Percentiles rank a stretch among this genome's conserved stretches.
phyloP scores from a whole-genome alignment of 2,329 filamentous ascomycete genomes.

The Fusarium palustre region DNA sequence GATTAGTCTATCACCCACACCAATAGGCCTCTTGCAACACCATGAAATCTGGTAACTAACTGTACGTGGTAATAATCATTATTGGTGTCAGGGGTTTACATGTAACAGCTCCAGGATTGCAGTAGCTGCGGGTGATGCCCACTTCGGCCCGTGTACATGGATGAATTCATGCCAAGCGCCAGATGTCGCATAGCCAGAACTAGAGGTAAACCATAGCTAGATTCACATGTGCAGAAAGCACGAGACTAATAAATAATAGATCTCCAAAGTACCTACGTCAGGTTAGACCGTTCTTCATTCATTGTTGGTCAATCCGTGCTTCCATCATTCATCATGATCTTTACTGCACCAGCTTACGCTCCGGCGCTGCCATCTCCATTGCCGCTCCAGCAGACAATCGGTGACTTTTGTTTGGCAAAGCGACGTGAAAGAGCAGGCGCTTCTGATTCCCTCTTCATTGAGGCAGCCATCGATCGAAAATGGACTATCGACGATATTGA shows the following conservation, averaged over 20 bases:
- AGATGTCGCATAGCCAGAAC: background rate
- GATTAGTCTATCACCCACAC: background rate
- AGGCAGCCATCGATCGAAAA: conserved; percentile 9
- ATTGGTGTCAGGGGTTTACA: background rate
- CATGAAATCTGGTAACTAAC: conserved; percentile 4
- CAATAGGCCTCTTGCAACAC: background rate
- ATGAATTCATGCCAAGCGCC: background rate
- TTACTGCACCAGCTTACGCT: conserved; percentile 11
- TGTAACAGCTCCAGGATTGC: background rate
- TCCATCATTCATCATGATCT: conserved; percentile 1
- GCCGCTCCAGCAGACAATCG: conserved; percentile 1
- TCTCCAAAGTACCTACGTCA: background rate
- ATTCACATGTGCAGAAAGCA: background rate
- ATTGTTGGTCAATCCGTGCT: background rate
- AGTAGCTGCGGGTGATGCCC: background rate
- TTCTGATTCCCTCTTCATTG: conserved; percentile 4
- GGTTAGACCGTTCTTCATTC: background rate
- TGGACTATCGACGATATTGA: conserved; percentile 8
- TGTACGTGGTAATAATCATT: background rate
- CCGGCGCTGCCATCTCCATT: conserved; percentile 6
- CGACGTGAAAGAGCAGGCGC: conserved; percentile 6
- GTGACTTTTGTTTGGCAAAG: conserved; percentile 8
- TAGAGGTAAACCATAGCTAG: background rate
- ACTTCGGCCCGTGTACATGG: background rate
- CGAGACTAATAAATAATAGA: background rate